These are phyloP conservation scores for Mucor circinelloides DNA, from an alignment of 371 early-diverging fungal genomes.

Conservation along the genomic window DNA sequence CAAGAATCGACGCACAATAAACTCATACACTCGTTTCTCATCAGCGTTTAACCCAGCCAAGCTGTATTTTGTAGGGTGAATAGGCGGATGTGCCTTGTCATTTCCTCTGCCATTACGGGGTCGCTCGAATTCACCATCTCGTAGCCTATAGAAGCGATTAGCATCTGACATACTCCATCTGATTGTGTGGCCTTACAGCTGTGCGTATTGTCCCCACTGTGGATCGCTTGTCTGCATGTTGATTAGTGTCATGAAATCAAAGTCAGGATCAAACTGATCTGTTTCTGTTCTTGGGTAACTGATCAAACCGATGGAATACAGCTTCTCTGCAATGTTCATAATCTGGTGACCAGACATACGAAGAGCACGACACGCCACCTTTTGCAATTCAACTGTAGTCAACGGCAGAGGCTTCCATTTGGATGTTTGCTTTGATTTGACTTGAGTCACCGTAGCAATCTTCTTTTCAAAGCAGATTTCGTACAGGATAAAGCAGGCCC, in stretches of 20 bases:
- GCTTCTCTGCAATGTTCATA: constrained; percentile 89
- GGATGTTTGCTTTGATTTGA: constrained; percentile 63
- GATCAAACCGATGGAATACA: constrained; percentile 91
- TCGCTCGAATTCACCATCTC: constrained; percentile 72
- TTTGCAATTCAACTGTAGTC: constrained; percentile 96
- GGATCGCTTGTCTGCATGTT: constrained; percentile 65
- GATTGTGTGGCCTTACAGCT: constrained; percentile 43
- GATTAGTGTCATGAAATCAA: constrained; percentile 75
- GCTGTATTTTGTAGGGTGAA: constrained; percentile 88
- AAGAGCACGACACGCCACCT: constrained; percentile 74
- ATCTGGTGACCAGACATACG: constrained; percentile 79
- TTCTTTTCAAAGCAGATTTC: constrained; percentile 69
- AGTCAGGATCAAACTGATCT: constrained; percentile 83
- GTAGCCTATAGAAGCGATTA: constrained; percentile 47
- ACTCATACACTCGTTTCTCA: constrained; percentile 88
- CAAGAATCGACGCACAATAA: constrained; percentile 90
- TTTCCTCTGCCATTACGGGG: constrained; percentile 94
- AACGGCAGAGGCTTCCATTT: constrained; percentile 95
- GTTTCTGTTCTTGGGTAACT: constrained; percentile 99
- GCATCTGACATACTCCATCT: not conserved
- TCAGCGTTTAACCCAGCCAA: constrained; percentile 65
- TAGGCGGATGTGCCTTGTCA: constrained; percentile 99
- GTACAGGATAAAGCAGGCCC: constrained; percentile 69
- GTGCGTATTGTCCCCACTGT: constrained; percentile 71
- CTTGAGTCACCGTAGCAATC: constrained; percentile 63